These are phyloP conservation scores for Cardamine occulta DNA, from an alignment of 345 rosid species.

Conservation along the genomic window DNA sequence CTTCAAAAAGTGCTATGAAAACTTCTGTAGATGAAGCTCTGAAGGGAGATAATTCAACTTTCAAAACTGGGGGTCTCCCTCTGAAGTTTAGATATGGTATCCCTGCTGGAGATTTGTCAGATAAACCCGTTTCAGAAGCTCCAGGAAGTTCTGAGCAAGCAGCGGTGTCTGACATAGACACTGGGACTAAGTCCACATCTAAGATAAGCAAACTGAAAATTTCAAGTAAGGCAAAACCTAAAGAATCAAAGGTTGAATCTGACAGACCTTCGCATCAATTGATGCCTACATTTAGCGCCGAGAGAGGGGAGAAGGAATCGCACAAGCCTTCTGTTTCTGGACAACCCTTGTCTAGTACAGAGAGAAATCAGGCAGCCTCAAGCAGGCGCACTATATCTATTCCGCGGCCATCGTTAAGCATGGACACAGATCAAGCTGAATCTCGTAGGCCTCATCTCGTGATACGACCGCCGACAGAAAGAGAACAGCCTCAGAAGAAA, in stretches of 20 bases:
- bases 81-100: constrained; percentile 71
- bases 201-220: constrained; percentile 74
- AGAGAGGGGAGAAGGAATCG: constrained; percentile 62
- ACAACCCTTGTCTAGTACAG: constrained; percentile 54
- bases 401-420: constrained; percentile 57
- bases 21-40: constrained; percentile 53
- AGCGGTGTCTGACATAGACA: constrained; percentile 53
- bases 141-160: constrained; percentile 60
- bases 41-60: constrained; percentile 59
- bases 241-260: constrained; percentile 52
- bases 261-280: constrained; percentile 58
- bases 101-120: constrained; percentile 57
- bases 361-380: constrained; percentile 59
- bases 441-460: constrained; percentile 73
- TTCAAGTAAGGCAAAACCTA: constrained; percentile 72
- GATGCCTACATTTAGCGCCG: constrained; percentile 57
- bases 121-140: constrained; percentile 54
- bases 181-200: constrained; percentile 54
- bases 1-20: constrained; percentile 55
- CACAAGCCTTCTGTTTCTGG: constrained; percentile 69
- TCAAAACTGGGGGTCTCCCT: constrained; percentile 64
- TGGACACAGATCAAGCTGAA: constrained; percentile 64
- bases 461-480: constrained; percentile 82
- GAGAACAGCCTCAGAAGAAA: constrained; percentile 74
- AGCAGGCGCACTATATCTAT: constrained; percentile 63